Evolutionary conservation across 495 filamentous ascomycete species (phyloP).

Genomic region (Tuber microsphaerosporum): DNA sequence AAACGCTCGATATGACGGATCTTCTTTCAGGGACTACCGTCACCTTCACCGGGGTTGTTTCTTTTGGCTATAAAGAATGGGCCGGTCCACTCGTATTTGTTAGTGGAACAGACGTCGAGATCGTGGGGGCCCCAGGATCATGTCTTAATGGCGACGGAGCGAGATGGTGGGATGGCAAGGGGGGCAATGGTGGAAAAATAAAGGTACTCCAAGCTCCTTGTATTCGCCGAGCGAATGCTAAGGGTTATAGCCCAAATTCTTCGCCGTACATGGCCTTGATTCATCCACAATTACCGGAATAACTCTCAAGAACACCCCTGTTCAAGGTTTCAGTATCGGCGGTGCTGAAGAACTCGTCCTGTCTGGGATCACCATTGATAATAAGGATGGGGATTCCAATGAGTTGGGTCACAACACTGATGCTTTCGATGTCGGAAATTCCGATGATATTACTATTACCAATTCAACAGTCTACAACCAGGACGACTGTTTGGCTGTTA

Average conservation of each 20-base stretch:
- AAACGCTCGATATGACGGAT: constrained; percentile 48
- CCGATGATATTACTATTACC: constrained; percentile 49
- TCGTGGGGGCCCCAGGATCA: constrained; percentile 46
- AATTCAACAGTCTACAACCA: constrained; percentile 56
- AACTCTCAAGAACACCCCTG: constrained; percentile 52
- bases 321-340: constrained; percentile 57
- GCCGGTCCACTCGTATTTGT: constrained; percentile 49
- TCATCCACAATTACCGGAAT: constrained; percentile 44
- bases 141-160: constrained; percentile 48
- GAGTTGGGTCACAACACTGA: constrained; percentile 58
- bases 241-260: constrained; percentile 48
- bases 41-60: constrained; percentile 50
- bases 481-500: constrained; percentile 60
- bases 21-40: constrained; percentile 47
- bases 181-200: constrained; percentile 49
- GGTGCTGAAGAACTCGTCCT: constrained; percentile 41
- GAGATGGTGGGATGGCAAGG: constrained; percentile 51
- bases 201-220: constrained; percentile 41
- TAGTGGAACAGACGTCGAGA: constrained; percentile 47
- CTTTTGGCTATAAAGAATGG: constrained; percentile 51
- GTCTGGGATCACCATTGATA: constrained; percentile 52
- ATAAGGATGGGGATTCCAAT: constrained; percentile 50
- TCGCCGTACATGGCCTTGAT: constrained; percentile 46
- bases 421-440: constrained; percentile 56
- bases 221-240: background rate